Percentiles rank a stretch among this genome's conserved stretches.
Evolutionary conservation across 108 stramenopile genomes (phyloP).

Genomic region (Skeletonema grethae): DNA sequence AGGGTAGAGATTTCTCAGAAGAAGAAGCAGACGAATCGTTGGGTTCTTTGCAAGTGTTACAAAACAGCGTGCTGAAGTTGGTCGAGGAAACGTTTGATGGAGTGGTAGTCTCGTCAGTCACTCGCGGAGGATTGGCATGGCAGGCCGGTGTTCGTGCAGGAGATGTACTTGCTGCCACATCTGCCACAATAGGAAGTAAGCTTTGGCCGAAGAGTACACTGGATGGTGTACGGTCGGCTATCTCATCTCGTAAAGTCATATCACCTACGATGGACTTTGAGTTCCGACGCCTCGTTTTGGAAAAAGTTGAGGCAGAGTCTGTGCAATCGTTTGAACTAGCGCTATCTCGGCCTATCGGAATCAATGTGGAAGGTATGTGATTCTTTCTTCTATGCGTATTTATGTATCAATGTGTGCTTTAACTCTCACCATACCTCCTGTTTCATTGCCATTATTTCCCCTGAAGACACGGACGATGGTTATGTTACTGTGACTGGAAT

Average conservation of each 20-base stretch:
- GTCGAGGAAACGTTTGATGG: conserved; percentile 56
- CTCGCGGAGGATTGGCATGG: conserved; percentile 62
- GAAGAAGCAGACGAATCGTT: conserved; percentile 15
- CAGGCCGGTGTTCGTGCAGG: conserved; percentile 72
- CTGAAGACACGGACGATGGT: conserved; percentile 76
- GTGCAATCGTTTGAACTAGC: conserved; percentile 64
- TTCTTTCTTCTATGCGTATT: neutral
- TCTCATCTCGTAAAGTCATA: conserved; percentile 64
- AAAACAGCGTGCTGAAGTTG: conserved; percentile 43
- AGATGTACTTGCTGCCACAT: conserved; percentile 62
- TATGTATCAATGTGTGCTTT: neutral
- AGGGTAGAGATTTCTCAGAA: conserved; percentile 31
- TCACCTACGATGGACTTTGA: conserved; percentile 54
- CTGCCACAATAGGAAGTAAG: conserved; percentile 73
- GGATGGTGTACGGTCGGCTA: conserved; percentile 78
- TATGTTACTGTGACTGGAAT: conserved; percentile 74
- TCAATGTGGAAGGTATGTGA: conserved; percentile 72
- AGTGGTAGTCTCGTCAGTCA: conserved; percentile 67
- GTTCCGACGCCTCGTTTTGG: conserved; percentile 50
- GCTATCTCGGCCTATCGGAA: conserved; percentile 71
- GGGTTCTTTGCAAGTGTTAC: conserved; percentile 43
- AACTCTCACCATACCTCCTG: neutral
- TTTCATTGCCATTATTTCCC: too few species aligned
- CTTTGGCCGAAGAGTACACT: conserved; percentile 83
- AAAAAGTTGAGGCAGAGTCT: conserved; percentile 10